A percentile compares a stretch with the other conserved stretches of the same genome.
phyloP scores from a whole-genome alignment of 345 rosid species.

The Physaria fendleri region DNA sequence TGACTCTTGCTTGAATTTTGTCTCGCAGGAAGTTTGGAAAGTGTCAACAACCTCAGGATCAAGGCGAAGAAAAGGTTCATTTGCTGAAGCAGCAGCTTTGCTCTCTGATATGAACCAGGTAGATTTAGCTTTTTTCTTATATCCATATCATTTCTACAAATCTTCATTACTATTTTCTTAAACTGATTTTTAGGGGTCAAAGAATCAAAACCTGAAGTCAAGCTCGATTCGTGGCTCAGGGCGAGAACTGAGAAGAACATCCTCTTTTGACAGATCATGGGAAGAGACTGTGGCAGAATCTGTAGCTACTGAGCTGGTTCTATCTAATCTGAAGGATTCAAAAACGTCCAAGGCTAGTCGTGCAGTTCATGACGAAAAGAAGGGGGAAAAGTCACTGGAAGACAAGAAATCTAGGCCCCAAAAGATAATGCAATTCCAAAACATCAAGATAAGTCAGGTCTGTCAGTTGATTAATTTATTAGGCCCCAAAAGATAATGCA shows the following conservation, averaged over 20 bases:
- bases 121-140: conserved; percentile 5
- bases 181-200: conserved; percentile 41
- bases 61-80: conserved; percentile 70
- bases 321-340: conserved; percentile 61
- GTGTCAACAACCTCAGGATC: conserved; percentile 76
- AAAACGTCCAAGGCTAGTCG: conserved; percentile 61
- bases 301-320: conserved; percentile 81
- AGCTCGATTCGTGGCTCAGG: conserved; percentile 38
- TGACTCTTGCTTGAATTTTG: not conserved
- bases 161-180: not conserved
- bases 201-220: conserved; percentile 36
- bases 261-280: conserved; percentile 93
- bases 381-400: conserved; percentile 56
- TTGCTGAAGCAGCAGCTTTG: conserved; percentile 51
- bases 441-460: conserved; percentile 97
- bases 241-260: conserved; percentile 77
- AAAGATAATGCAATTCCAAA: conserved; percentile 78
- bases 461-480: conserved; percentile 13
- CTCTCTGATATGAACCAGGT: conserved; percentile 50
- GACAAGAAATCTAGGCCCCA: conserved; percentile 90
- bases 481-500: conserved; percentile 86
- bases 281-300: conserved; percentile 95
- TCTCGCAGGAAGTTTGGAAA: conserved; percentile 86
- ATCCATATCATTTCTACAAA: not conserved
- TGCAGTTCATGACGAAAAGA: conserved; percentile 75